Percentiles rank a stretch among this genome's conserved stretches.
Evolutionary conservation across 352 stramenopile species (phyloP).

Genomic region (Vaucheria bursata): DNA sequence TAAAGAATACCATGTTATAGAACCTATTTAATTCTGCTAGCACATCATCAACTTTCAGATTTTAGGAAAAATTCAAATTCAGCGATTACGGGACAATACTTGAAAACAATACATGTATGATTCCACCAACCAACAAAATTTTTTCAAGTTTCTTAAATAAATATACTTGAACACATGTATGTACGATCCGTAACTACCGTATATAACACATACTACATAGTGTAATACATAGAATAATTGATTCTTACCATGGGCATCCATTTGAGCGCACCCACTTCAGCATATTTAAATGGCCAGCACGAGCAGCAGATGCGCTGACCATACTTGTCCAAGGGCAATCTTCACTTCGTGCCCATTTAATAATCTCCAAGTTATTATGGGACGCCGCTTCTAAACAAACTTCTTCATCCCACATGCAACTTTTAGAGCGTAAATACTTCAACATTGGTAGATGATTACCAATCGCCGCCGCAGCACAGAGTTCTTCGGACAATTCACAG

Average conservation of each 20-base stretch:
- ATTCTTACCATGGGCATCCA: neutral
- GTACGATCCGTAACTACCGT: too few relatives aligned
- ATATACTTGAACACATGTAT: too few relatives aligned
- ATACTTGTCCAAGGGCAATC: neutral
- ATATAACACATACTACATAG: too few relatives aligned
- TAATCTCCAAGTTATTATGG: neutral
- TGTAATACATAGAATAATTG: too few relatives aligned
- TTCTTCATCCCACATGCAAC: neutral
- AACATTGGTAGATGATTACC: neutral
- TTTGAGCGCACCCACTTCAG: neutral
- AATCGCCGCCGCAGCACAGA: neutral
- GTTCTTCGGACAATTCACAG: neutral
- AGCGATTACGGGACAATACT: too few relatives aligned
- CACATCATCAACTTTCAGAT: too few relatives aligned
- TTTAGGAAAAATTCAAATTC: too few relatives aligned
- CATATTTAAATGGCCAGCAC: neutral
- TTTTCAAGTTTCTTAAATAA: too few relatives aligned
- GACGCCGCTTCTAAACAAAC: neutral
- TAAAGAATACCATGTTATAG: too few relatives aligned
- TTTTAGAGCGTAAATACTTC: neutral
- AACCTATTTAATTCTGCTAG: too few relatives aligned
- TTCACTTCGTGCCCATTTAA: neutral
- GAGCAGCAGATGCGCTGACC: neutral
- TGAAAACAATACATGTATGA: too few relatives aligned
- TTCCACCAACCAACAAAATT: too few relatives aligned